Conservation (phyloP, 2,329 filamentous ascomycete species). For the Epichloe typhina region DNA sequence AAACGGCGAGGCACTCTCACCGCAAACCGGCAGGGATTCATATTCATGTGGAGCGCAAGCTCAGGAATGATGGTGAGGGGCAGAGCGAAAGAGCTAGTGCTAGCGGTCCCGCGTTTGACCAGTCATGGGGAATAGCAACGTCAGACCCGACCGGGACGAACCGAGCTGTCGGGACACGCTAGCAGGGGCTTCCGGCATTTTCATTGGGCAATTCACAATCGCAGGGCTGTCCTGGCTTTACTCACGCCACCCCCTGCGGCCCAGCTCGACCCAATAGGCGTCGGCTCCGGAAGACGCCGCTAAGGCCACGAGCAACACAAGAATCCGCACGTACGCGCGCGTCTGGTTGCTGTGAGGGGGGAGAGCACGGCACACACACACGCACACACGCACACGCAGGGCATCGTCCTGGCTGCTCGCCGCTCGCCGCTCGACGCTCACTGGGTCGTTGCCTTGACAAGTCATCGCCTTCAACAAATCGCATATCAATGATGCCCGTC, state of each 20-base stretch:
- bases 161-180: constrained; percentile 25
- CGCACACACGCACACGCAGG: too few species aligned
- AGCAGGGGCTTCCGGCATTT: constrained; percentile 9
- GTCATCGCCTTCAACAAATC: too few species aligned
- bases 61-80: neutral
- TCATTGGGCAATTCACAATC: constrained; percentile 10
- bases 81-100: neutral
- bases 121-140: constrained; percentile 12
- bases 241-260: constrained; percentile 7
- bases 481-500: too few species aligned
- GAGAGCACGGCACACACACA: too few species aligned
- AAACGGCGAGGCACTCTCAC: neutral
- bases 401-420: too few species aligned
- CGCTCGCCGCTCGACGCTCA: too few species aligned
- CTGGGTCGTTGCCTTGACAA: too few species aligned
- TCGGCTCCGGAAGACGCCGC: constrained; percentile 9
- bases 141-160: constrained; percentile 14
- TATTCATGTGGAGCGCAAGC: neutral
- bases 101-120: constrained; percentile 13
- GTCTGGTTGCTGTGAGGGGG: constrained; percentile 13
- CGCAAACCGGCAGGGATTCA: neutral
- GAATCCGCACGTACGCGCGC: constrained; percentile 17
- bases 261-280: constrained; percentile 14
- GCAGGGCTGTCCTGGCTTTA: neutral
- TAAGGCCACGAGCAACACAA: constrained; percentile 6